phyloP scores from a whole-genome alignment of 345 rosid genomes.

The Eucalyptus regnans region DNA sequence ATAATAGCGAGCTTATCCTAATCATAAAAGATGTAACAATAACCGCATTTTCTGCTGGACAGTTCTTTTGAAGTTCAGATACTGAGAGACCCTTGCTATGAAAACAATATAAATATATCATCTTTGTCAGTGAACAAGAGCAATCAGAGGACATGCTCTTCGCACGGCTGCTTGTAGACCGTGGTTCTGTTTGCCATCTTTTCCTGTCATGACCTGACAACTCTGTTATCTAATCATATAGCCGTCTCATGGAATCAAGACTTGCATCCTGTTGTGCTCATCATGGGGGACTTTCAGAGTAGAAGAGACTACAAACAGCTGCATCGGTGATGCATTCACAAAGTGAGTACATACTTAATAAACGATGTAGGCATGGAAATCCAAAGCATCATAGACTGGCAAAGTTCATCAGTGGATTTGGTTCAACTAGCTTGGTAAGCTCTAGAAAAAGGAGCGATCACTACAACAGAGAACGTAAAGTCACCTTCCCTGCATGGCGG shows the following conservation, averaged over 20 bases:
- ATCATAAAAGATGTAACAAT: background rate
- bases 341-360: background rate
- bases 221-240: background rate
- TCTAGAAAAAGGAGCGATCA: background rate
- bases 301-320: background rate
- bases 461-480: background rate
- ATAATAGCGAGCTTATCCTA: background rate
- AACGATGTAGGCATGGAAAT: background rate
- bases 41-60: background rate
- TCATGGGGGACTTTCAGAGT: background rate
- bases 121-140: background rate
- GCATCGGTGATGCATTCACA: background rate
- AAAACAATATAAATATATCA: background rate
- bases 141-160: background rate
- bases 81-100: background rate
- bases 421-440: background rate
- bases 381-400: background rate
- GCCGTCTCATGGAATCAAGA: too few species aligned
- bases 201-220: background rate
- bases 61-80: background rate
- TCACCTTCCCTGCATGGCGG: background rate
- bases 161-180: background rate
- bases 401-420: background rate
- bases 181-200: background rate
- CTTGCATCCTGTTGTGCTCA: background rate